Evolutionary conservation across 2,329 filamentous ascomycete genomes (phyloP).

Genomic region (Hymenoscyphus scutula): DNA sequence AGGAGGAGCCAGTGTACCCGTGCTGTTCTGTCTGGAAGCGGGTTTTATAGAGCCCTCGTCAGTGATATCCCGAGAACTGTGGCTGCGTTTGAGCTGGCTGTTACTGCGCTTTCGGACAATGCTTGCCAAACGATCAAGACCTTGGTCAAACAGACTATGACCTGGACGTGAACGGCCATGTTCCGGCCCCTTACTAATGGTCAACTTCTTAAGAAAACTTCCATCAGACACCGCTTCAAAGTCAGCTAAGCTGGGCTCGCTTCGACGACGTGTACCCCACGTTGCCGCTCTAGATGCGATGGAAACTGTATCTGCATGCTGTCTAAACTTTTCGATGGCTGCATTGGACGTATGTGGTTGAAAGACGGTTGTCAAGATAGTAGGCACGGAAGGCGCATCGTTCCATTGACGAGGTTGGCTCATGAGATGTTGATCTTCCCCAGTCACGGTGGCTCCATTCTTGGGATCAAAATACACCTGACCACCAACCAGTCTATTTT

Average conservation of each 20-base stretch:
- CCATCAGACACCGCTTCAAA: constrained; percentile 59
- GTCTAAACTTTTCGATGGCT: constrained; percentile 46
- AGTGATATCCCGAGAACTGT: constrained; percentile 30
- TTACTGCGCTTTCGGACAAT: constrained; percentile 35
- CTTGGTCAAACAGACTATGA: constrained; percentile 50
- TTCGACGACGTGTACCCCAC: constrained; percentile 66
- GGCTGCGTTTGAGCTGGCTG: constrained; percentile 35
- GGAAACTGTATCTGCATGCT: constrained; percentile 49
- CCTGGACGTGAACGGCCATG: constrained; percentile 45
- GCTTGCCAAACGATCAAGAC: constrained; percentile 30
- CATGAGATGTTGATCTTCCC: constrained; percentile 31
- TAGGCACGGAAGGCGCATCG: constrained; percentile 39
- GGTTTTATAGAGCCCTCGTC: constrained; percentile 30
- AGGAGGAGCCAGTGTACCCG: constrained; percentile 46
- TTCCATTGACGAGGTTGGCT: constrained; percentile 33
- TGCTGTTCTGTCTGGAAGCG: constrained; percentile 37
- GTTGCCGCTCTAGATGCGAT: constrained; percentile 64
- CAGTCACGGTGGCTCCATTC: constrained; percentile 20
- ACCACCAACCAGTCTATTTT: constrained; percentile 33
- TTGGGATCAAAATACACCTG: constrained; percentile 34
- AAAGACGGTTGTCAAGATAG: constrained; percentile 37
- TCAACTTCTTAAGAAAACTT: constrained; percentile 61
- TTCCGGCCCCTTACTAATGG: constrained; percentile 48
- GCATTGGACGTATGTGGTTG: constrained; percentile 49
- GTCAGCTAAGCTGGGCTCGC: constrained; percentile 57